Percentiles rank a stretch among this genome's conserved stretches.
phyloP scores from a whole-genome alignment of 228 moss, liverwort and hornwort genomes.

The Sphagnum magellanicum region DNA sequence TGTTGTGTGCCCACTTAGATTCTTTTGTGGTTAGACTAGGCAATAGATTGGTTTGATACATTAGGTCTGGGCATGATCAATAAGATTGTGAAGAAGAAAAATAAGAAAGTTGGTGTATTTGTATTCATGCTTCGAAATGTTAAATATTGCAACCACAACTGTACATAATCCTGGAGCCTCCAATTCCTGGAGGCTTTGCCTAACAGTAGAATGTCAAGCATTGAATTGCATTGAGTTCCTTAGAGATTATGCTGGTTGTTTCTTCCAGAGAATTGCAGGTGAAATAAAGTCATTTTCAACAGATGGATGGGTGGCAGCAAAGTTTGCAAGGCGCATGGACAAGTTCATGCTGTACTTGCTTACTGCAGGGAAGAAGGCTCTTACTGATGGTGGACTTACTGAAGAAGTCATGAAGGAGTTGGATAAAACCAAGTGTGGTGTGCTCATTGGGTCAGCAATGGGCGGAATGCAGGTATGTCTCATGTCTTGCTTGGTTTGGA shows the following conservation, averaged over 20 bases:
- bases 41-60: not conserved
- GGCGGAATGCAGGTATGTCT: conserved; percentile 91
- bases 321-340: conserved; percentile 97
- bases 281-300: conserved; percentile 76
- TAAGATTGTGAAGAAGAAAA: not conserved
- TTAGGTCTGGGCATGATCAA: not conserved
- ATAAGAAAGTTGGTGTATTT: not conserved
- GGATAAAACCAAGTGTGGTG: conserved; percentile 88
- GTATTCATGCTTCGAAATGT: not conserved
- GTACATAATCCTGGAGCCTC: too few species aligned
- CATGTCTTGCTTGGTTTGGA: not conserved
- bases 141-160: too few species aligned
- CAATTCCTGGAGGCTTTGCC: too few species aligned
- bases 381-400: conserved; percentile 66
- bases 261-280: conserved; percentile 75
- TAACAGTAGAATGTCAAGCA: too few species aligned
- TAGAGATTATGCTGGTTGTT: too few species aligned
- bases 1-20: not conserved
- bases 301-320: conserved; percentile 85
- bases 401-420: conserved; percentile 63
- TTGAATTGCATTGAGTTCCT: too few species aligned
- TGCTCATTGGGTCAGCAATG: conserved; percentile 96
- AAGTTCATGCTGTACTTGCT: conserved; percentile 94
- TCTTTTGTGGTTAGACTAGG: not conserved
- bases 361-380: conserved; percentile 93